phyloP scores from a whole-genome alignment of 306 rosid genomes.

The Mimosa pudica region DNA sequence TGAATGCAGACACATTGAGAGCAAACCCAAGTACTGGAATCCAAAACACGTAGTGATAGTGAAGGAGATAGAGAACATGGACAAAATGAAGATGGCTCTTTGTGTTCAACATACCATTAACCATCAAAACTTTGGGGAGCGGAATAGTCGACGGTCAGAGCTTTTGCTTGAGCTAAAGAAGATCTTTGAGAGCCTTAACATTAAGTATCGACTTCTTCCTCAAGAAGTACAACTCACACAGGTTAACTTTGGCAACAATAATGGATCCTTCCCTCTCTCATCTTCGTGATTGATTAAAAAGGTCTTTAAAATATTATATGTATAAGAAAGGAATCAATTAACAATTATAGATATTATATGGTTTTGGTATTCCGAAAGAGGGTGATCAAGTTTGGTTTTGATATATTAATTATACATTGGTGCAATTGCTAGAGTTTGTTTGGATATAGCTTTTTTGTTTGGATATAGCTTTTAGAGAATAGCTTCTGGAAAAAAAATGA shows the following conservation, averaged over 20 bases:
- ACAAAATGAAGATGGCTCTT: conserved; percentile 29
- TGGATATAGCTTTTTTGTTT: too few relatives aligned
- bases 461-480: too few relatives aligned
- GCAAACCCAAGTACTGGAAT: conserved; percentile 35
- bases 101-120: conserved; percentile 32
- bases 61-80: conserved; percentile 32
- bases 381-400: background rate
- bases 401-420: background rate
- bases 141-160: conserved; percentile 16
- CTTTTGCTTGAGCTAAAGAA: conserved; percentile 23
- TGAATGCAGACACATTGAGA: conserved; percentile 26
- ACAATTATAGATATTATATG: background rate
- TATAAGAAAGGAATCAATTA: background rate
- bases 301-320: background rate
- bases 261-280: background rate
- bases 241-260: conserved; percentile 10
- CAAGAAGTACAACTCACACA: conserved; percentile 29
- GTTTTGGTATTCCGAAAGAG: background rate
- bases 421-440: too few relatives aligned
- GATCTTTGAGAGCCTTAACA: conserved; percentile 27
- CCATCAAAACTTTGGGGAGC: conserved; percentile 25
- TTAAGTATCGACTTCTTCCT: conserved; percentile 32
- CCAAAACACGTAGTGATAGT: conserved; percentile 23
- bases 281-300: background rate
- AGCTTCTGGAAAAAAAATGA: too few relatives aligned